These are phyloP conservation scores for Deakozyma indianensis DNA, from an alignment of 805 yeast species.

Conservation along the genomic window DNA sequence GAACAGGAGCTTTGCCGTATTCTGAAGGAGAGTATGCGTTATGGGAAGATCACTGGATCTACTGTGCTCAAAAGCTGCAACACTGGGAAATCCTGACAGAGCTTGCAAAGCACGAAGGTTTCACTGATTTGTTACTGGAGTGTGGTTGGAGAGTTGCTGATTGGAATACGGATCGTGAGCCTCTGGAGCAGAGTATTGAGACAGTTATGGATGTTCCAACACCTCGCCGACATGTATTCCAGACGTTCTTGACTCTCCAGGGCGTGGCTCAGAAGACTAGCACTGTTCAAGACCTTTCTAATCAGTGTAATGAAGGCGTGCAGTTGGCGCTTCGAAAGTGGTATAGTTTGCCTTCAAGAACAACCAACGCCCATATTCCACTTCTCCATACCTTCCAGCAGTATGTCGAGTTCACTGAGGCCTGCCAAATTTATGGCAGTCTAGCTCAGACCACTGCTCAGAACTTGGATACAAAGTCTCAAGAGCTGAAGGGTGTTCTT, in stretches of 20 bases:
- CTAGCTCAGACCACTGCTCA: conserved; percentile 82
- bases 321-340: conserved; percentile 85
- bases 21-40: conserved; percentile 88
- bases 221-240: conserved; percentile 90
- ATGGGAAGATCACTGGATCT: conserved; percentile 99
- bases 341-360: conserved; percentile 69
- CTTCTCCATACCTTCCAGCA: conserved; percentile 91
- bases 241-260: conserved; percentile 84
- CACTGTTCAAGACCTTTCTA: conserved; percentile 69
- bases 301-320: conserved; percentile 89
- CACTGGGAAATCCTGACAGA: conserved; percentile 98
- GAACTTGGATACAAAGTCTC: conserved; percentile 82
- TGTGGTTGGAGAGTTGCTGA: conserved; percentile 99
- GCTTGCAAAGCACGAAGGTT: conserved; percentile 94
- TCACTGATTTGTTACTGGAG: conserved; percentile 85
- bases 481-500: conserved; percentile 82
- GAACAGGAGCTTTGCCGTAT: conserved; percentile 89
- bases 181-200: conserved; percentile 84
- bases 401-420: conserved; percentile 94
- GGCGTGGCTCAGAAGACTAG: conserved; percentile 87
- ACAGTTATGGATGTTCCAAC: conserved; percentile 98
- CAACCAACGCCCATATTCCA: conserved; percentile 68
- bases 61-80: conserved; percentile 91
- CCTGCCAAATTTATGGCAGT: conserved; percentile 83
- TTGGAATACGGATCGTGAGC: conserved; percentile 91